Evolutionary conservation across 148 eudicot genomes (phyloP), one percentile per base, ranked within the genome.

Genomic region (Fagopyrum tataricum): DNA sequence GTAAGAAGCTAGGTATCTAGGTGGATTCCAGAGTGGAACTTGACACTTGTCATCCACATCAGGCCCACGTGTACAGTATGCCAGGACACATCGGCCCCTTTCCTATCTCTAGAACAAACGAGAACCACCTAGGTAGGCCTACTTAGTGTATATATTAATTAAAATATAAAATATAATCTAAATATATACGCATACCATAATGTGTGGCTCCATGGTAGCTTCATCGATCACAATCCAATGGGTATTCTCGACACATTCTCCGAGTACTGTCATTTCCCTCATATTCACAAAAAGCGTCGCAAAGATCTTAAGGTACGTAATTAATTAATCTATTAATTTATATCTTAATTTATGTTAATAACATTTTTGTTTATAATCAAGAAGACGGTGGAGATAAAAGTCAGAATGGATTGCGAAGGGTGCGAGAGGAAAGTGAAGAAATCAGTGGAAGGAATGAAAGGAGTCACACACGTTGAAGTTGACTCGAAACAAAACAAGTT

Each of bases 361-460:
- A 42, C 43, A n/a, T 13, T 55, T 26, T 48, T 7, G 4, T 10
- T 4, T 9, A 7, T n/a, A 4, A 67, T 49, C n/a, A n/a, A n/a
- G 56, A 56, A 87, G 91, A 85, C 83, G 3, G 89, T 88, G 67
- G 91, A 88, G 76, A 84, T 88, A 71, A 88, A 75, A 72, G 84
- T 88, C 47, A 85, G 77, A 44, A 88, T 85, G 77, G 89, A 88
- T 51, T 88, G 91, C 46, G 85, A 88, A 61, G 91, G 89, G 44
- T 87, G 91, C 53, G 89, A 81, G 72, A 82, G 83, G 79, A 82
- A 39, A 40, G 89, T 88, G 61, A 77, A 74, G 72, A 85, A 88
- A 41, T 78, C 86, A 0, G 91, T 85, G 24, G 71, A 82, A 70
- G 89, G 91, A 5, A 88, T 88, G 91, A 85, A 85, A 74, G 91